These are phyloP conservation scores for Laburnicola sp. DNA, from an alignment of 2,329 filamentous ascomycete species.

Conservation along the genomic window DNA sequence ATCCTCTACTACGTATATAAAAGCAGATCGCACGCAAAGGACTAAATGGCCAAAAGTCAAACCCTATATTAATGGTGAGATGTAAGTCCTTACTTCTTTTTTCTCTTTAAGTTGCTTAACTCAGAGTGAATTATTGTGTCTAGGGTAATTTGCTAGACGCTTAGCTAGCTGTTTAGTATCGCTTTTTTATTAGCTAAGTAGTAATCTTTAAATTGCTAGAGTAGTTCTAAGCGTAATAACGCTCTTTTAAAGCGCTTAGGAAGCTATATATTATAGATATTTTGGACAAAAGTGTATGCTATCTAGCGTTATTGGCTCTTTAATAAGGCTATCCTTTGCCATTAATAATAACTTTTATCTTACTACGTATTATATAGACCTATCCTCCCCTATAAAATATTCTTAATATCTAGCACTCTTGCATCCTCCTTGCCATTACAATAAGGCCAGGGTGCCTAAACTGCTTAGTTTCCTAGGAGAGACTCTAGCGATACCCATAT, in stretches of 20 bases:
- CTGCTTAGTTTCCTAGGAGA: no score
- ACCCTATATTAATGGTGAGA: not conserved
- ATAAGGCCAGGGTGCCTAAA: no score
- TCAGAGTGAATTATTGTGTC: conserved; percentile 15
- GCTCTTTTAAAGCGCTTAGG: not conserved
- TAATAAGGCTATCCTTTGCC: no score
- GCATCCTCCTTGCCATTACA: no score
- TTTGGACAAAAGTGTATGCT: no score
- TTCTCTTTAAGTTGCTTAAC: conserved; percentile 10
- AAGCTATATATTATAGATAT: no score
- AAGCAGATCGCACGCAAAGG: conserved; percentile 5
- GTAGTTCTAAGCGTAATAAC: conserved; percentile 19
- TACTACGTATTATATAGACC: no score
- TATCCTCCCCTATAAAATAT: no score
- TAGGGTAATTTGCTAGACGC: conserved; percentile 12
- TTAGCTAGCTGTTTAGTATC: conserved; percentile 15
- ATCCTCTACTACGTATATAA: not conserved
- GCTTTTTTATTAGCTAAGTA: conserved; percentile 11
- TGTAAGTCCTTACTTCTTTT: conserved; percentile 5
- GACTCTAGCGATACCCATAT: no score
- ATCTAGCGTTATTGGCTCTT: no score
- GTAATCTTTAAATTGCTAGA: conserved; percentile 12
- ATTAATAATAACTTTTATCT: no score
- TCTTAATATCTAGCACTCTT: no score
- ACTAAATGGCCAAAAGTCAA: conserved; percentile 2